Evolutionary conservation across 2,329 filamentous ascomycete species (phyloP), one percentile per base, ranked within the genome.

Genomic region (Calonectria henricotiae): DNA sequence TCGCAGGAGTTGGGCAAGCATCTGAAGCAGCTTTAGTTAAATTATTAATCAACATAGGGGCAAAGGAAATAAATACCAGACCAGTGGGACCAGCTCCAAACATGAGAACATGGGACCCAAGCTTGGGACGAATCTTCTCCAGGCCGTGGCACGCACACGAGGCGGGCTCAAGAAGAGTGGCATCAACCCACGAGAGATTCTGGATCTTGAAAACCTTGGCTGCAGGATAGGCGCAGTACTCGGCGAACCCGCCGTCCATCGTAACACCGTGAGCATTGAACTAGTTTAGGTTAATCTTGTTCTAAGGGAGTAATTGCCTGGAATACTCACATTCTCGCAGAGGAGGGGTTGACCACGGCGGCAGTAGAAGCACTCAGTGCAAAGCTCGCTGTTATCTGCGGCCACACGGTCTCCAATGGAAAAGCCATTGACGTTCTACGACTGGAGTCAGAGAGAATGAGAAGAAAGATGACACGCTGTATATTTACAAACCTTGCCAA

Each of bases 301-400:
- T 20, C 2, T 2, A 51, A 60, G 51, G 37, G 11, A 32, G 11
- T 43, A 4, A 55, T 15, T 32, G 3, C 27, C 1, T 17, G 6
- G 44, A 17, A n/a, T 12, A 71, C 80, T 67, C 66, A 82, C 80
- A 74, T 92, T 87, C 81, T 93, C 91, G 80, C 92, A 94, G 67
- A 93, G 88, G 55, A 93, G 83, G 35, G 89, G 86, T 79, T 93
- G 87, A 63, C 91, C 91, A 67, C 90, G 89, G 73, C 89, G 89
- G 84, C 92, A 94, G 84, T 93, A 93, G 86, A 92, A 93, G 83
- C 92, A 94, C 81, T 91, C 88, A 60, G 89, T 89, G 81, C 92
- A 94, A 49, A 93, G 87, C 80, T 93, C 89, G 17, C 89, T 88
- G 80, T 91, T 90, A 76, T 90, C 89, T 41, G 88, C 89, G 68